Conservation (phyloP, 495 filamentous ascomycete species). For the Echria macrotheca region DNA sequence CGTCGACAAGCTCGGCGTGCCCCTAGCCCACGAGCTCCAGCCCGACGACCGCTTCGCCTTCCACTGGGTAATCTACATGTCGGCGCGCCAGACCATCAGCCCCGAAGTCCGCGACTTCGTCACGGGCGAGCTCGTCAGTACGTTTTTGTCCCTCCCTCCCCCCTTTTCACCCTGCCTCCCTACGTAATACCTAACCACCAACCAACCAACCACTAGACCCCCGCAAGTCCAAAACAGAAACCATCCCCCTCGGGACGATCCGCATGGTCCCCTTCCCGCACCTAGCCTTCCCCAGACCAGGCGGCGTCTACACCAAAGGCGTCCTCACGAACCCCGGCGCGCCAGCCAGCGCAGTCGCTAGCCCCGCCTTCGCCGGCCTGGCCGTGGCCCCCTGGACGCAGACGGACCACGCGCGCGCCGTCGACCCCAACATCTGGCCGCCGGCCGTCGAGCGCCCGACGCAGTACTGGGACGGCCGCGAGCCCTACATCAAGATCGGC, state of each 20-base stretch:
- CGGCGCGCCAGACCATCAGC: slow-evolving; percentile 33
- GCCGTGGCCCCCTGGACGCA: neutral
- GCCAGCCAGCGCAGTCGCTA: neutral
- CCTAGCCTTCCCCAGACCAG: slow-evolving; percentile 48
- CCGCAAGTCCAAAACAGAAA: slow-evolving; percentile 24
- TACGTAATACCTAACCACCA: slow-evolving; percentile 54
- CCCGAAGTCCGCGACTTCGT: slow-evolving; percentile 29
- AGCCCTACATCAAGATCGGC: slow-evolving; percentile 74
- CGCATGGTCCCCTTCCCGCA: slow-evolving; percentile 49
- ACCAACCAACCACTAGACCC: neutral
- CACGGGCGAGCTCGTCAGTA: slow-evolving; percentile 21
- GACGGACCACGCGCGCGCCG: neutral
- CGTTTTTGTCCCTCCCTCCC: slow-evolving; percentile 35
- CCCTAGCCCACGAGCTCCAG: neutral
- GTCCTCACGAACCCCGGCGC: slow-evolving; percentile 20
- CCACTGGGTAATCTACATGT: slow-evolving; percentile 77
- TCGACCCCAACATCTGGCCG: neutral
- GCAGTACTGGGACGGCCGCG: slow-evolving; percentile 45
- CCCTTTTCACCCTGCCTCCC: slow-evolving; percentile 46
- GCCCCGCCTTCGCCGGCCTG: neutral
- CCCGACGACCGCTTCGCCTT: slow-evolving; percentile 33
- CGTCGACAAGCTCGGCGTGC: neutral
- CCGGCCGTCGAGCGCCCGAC: neutral
- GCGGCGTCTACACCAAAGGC: slow-evolving; percentile 35
- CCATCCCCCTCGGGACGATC: slow-evolving; percentile 45